Evolutionary conservation across 257 asterid species (phyloP).

Genomic region (Solanum sparsipilum): DNA sequence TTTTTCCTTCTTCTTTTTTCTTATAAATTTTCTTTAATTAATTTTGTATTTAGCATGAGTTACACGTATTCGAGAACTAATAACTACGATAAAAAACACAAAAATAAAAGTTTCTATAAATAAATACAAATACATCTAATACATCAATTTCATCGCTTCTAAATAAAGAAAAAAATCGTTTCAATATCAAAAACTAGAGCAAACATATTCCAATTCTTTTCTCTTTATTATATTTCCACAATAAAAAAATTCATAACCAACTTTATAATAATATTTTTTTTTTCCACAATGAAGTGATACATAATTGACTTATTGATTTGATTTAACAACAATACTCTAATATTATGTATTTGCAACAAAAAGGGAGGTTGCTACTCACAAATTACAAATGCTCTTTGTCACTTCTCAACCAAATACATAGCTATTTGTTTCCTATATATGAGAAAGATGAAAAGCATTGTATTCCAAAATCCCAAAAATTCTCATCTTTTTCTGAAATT

Average conservation of each 20-base stretch:
- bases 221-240: not conserved
- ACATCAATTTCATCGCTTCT: too few relatives aligned
- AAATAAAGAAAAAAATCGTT: too few relatives aligned
- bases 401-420: not conserved
- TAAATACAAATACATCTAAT: not conserved
- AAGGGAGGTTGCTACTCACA: not conserved
- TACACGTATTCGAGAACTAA: too few relatives aligned
- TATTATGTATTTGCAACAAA: not conserved
- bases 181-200: too few relatives aligned
- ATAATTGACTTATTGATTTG: not conserved
- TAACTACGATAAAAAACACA: not conserved
- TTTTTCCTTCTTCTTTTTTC: too few relatives aligned
- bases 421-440: not conserved
- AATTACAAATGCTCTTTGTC: not conserved
- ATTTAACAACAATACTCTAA: not conserved
- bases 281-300: not conserved
- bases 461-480: not conserved
- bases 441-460: not conserved
- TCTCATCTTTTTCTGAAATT: not conserved
- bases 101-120: too few relatives aligned
- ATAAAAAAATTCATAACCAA: not conserved
- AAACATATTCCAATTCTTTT: not conserved
- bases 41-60: not conserved
- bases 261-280: not conserved
- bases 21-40: too few relatives aligned